Evolutionary conservation across 345 rosid species (phyloP).

Genomic region (Gossypium mustelinum): DNA sequence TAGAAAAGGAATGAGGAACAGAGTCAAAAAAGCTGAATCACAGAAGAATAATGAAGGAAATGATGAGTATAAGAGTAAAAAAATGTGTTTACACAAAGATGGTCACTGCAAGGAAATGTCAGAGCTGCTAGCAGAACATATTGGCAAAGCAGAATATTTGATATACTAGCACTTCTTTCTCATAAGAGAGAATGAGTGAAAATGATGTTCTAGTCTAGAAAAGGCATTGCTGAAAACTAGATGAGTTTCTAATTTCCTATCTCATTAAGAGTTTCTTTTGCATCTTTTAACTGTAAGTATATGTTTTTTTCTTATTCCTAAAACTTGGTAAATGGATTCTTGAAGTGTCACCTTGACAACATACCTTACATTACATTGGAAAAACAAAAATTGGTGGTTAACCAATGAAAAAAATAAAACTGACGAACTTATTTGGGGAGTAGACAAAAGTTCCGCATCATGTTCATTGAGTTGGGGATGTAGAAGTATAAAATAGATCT

Average conservation of each 20-base stretch:
- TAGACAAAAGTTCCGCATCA: conserved; percentile 71
- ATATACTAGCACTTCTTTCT: background rate
- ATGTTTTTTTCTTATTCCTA: background rate
- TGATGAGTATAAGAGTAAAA: background rate
- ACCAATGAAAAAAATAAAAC: background rate
- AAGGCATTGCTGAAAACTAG: background rate
- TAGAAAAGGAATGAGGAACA: background rate
- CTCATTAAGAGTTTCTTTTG: background rate
- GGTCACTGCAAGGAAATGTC: background rate
- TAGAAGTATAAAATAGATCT: conserved; percentile 86
- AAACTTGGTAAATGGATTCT: background rate
- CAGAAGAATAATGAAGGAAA: background rate
- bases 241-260: background rate
- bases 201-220: background rate
- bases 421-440: conserved; percentile 54
- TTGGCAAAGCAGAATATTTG: too few relatives aligned
- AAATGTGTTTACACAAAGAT: background rate
- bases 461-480: conserved; percentile 53
- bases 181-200: background rate
- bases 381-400: background rate
- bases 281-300: background rate
- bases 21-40: background rate
- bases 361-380: background rate
- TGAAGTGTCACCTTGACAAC: background rate
- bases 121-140: background rate